Evolutionary conservation across 768 basidiomycete species (phyloP), one percentile per base, ranked within the genome.

Genomic region (Rhizopogon vinicolor): DNA sequence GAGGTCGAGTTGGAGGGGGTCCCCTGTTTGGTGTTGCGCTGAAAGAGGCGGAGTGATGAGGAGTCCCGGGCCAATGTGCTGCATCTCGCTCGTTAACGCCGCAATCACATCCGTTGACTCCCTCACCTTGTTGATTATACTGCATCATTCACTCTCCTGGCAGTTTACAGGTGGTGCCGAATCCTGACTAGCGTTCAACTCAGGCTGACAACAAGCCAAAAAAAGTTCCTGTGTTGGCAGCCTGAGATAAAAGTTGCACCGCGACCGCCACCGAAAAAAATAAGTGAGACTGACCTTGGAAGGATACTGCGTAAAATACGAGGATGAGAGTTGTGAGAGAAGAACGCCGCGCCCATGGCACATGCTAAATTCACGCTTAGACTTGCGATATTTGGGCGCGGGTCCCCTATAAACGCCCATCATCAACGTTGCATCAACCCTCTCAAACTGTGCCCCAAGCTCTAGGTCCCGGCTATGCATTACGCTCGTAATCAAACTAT

Each of bases 61-160:
- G 64, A 9, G 44, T 18, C 54, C 25, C 25, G 25, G 25, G 3
- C 25, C 54, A 58, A 44, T 59, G 59, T 45, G 59, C 69, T 25
- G 64, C 62, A 49, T 39, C 8, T n/a, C 22, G 12, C 25, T 29
- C 37, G 12, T 51, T 28, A 45, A 43, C 33, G 25, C 3, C 4
- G 37, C 19, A 7, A 50, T 8, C 35, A 37, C 35, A 37, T 37
- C 35, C 35, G 22, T 49, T 16, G 10, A 0, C 37, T 19, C 25
- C 8, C 41, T 58, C 63, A 72, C 69, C 61, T 64, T 65, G 58
- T 51, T 67, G 67, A 28, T 70, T 67, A 51, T 72, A 64, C 18
- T 70, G 70, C 69, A 70, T 70, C 33, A 33, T 49, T 49, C 48
- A 37, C 14, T 37, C 14, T 6, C 29, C 7, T 10, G 10, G 14